Base-by-base conservation (phyloP, 441 rosid species). In the Jatropha podagrica region DNA sequence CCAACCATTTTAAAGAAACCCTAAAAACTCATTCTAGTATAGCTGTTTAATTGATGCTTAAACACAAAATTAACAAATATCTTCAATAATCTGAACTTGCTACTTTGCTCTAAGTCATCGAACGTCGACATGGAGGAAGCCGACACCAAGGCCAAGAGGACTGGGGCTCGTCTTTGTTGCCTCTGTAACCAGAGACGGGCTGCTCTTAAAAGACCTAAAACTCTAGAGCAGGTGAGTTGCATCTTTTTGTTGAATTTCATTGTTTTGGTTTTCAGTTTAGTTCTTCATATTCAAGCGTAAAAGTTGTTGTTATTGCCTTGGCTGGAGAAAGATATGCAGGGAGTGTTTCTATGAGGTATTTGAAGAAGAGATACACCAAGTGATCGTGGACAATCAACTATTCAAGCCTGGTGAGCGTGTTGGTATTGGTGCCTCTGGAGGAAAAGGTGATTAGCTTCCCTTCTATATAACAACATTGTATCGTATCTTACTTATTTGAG, bases 351-450 rank as follows among this genome's bases (percentile, higher is more conserved):
- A 86, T 66, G 81, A 86, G 61, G 94, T 89, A 13, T 93, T 95
- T n/a, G 97, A 92, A 83, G 92, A 89, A 80, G 96, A 95, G 83
- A 93, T 93, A 76, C 98, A 92, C 67, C 90, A 82, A 54, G 94
- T 88, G 14, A 93, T 92, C 59, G 86, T 91, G 1, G 76, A 61
- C 15, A 89, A 91, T 76, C 85, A 78, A 63, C 78, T 95, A 37
- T 90, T 95, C 77, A 95, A 88, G 74, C 85, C 89, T 15, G 93
- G 94, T 58, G 95, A 95, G 42, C 92, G 98, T 8, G 83, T 95
- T 61, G 99, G 88, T 38, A 88, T 95, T 13, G 97, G 97, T 63
- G 97, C 97, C 14, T 93, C 99, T 2, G 96, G 97, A 42, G 98
- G 99, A 64, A 93, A 93, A 93, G 96, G 98, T 93, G n/a, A 68